These are phyloP conservation scores for Xylaria sp. DNA, from an alignment of 2,329 filamentous ascomycete species.

Conservation along the genomic window DNA sequence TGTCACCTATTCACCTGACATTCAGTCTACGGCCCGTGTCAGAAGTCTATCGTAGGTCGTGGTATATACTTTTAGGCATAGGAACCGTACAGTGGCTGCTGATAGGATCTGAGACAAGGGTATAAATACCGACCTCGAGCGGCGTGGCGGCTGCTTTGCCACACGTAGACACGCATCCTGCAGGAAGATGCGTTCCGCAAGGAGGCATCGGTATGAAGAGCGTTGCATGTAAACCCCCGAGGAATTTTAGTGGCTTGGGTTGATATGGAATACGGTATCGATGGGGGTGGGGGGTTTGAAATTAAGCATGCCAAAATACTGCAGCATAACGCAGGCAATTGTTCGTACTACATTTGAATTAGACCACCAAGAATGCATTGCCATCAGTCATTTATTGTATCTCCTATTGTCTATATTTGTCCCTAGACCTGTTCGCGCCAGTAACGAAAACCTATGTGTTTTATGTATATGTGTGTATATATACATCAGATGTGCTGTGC, in stretches of 20 bases:
- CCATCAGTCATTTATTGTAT: neutral
- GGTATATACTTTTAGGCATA: neutral
- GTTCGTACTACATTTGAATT: too few species aligned
- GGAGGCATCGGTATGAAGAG: neutral
- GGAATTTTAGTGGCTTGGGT: neutral
- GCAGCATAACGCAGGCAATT: neutral
- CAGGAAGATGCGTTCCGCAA: neutral
- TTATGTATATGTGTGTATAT: neutral
- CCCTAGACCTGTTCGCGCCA: neutral
- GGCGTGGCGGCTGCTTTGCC: too few species aligned
- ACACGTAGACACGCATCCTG: neutral
- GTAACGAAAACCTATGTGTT: neutral
- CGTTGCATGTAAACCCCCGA: too few species aligned
- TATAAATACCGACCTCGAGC: neutral
- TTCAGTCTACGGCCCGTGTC: neutral
- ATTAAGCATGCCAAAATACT: neutral
- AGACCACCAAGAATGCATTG: neutral
- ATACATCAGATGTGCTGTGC: slow-evolving; percentile 63
- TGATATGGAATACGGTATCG: neutral
- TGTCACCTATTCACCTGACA: too few species aligned
- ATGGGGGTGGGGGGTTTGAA: too few species aligned
- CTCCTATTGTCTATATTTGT: slow-evolving; percentile 1
- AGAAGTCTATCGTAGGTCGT: neutral
- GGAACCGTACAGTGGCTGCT: neutral
- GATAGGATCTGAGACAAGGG: neutral